Base-by-base conservation (phyloP, 345 rosid genomes). In the Salix viminalis region DNA sequence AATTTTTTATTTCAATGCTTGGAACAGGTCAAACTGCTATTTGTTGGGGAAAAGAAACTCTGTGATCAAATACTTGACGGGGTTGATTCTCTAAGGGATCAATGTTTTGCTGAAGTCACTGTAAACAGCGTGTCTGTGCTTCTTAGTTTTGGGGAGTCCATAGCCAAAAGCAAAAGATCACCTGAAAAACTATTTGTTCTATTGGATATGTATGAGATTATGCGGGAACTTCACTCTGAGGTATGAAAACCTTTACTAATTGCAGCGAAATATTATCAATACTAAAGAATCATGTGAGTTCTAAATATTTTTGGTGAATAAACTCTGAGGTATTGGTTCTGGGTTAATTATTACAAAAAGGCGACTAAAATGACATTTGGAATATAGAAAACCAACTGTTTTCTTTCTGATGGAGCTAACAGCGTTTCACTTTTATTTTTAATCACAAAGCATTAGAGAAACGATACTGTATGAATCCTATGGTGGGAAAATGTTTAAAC, bases 161-260 rank as follows among this genome's bases (percentile, higher is more conserved):
- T 96, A 42, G 97, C 99, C 62, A 96, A 85, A 87, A 94, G 99
- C 91, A 96, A 92, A 86, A 88, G 99, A 84, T 96, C 99, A 2
- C 98, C 99, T 0, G 98, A 96, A 80, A 94, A 94, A 71, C 76
- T 96, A 37, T 96, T 96, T 81, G 98, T 94, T 80, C 87, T 94
- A 67, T 74, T 96, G 73, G 99, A 96, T 84, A 96, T 96, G 99
- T 96, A 90, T 68, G 99, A 96, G 89, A 93, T 94, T 62, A 91
- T 96, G 99, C 86, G 97, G 83, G 99, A 94, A 85, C 90, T 94
- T 78, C 91, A 89, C 73, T 85, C 94, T 36, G 99, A 89, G 97
- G 99, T 96, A 91, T 48, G 66, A 60, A 76, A 71, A 70, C 66
- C 54, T 71, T 80, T 74, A 21, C 39, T 21, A 8, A 37, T 26